Conservation (phyloP, 306 rosid genomes). For the Datisca glomerata region DNA sequence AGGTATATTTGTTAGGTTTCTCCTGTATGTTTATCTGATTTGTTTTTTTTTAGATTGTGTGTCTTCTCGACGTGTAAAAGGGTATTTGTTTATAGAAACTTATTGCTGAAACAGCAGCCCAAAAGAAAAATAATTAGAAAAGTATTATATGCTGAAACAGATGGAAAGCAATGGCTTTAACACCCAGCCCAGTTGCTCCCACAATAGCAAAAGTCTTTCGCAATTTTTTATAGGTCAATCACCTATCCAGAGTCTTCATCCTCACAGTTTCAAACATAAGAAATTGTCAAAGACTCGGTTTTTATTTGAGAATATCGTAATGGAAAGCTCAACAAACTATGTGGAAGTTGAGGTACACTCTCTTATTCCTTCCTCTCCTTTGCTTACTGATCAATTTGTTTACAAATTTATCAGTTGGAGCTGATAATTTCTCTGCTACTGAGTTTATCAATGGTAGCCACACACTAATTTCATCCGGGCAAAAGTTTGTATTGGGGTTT, state of each 20-base stretch:
- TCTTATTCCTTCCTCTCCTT: slow-evolving; percentile 14
- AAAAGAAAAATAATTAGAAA: not conserved
- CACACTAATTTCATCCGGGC: slow-evolving; percentile 25
- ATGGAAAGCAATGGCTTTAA: no score
- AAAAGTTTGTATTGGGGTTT: slow-evolving; percentile 37
- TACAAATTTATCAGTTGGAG: slow-evolving; percentile 9
- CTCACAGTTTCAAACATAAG: not conserved
- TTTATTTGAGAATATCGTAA: not conserved
- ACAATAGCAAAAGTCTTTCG: not conserved
- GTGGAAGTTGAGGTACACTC: slow-evolving; percentile 19
- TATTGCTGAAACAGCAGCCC: no score
- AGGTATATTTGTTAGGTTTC: no score
- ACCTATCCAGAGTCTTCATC: not conserved
- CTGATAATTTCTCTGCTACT: slow-evolving; percentile 17
- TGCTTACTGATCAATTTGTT: slow-evolving; percentile 12
- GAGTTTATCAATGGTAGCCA: slow-evolving; percentile 23
- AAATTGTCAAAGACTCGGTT: not conserved
- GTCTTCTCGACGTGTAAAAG: no score
- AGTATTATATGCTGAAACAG: not conserved
- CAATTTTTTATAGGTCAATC: not conserved
- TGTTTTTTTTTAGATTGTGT: no score
- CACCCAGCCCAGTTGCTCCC: not conserved
- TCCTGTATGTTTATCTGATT: no score
- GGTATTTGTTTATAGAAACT: no score
- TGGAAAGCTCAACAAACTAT: not conserved